Evolutionary conservation across 2,329 filamentous ascomycete species (phyloP), one percentile per base, ranked within the genome.

Genomic region (Epichloe aotearoae): DNA sequence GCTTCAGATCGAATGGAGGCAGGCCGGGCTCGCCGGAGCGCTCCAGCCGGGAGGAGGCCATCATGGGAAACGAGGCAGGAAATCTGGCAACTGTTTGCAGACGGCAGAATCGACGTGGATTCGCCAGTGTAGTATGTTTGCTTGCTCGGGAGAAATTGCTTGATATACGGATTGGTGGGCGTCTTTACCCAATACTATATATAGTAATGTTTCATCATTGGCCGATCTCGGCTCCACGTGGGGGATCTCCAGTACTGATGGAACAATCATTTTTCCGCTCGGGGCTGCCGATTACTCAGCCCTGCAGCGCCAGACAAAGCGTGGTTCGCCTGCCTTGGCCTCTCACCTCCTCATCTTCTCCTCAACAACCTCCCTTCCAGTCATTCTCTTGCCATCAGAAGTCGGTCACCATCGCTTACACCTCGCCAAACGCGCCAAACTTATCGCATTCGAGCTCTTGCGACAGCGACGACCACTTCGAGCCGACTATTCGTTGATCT

Each of bases 1-100:
- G 80, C 57, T 85, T 86, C 66, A 90, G 85, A 59, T 80, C 74
- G 60, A 78, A 59, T 34, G 60, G 59, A 42, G 63, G 61, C 38
- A 67, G 62, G 54, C 52, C 56, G 49, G 61, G 58, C 50, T 64
- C 59, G 52, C 58, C 57, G 17, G 54, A 53, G 52, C 54, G 23
- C 23, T 26, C 55, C 50, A 58, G 55, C 34, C 56, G 47, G 52
- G 60, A 58, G 50, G 63, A 59, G 19, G 65, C 58, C 67, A 70
- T 70, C 43, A 50, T 41, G 40, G 19, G 41, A 30, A 5, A 20
- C 10, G 12, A 42, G 19, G 46, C 36, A 12, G 14, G 8, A 4
- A 20, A 20, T n/a, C 10, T 10, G 26, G 7, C 7, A 30, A 30
- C 40, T 23, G 17, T 30, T 10, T 30, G 30, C 10, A 30, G 10